A percentile compares a stretch with the other conserved stretches of the same genome.
phyloP scores from a whole-genome alignment of 148 eudicot genomes.

The Fagopyrum tataricum region DNA sequence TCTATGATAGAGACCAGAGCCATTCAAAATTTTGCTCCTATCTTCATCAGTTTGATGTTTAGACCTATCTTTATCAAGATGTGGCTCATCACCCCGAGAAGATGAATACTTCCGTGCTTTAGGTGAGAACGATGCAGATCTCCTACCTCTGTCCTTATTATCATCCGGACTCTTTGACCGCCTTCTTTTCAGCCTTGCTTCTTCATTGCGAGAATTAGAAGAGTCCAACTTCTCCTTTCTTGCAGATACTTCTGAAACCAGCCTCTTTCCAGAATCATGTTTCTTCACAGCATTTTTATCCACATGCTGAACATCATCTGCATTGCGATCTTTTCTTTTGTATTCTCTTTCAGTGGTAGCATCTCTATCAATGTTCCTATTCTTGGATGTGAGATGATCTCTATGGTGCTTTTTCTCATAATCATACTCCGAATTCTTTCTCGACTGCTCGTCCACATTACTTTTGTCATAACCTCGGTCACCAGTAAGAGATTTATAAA shows the following conservation, averaged over 20 bases:
- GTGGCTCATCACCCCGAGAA: slow-evolving; percentile 39
- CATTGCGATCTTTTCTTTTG: slow-evolving; percentile 41
- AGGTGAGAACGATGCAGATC: slow-evolving; percentile 61
- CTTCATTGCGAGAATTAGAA: slow-evolving; percentile 32
- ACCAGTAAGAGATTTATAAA: slow-evolving; percentile 23
- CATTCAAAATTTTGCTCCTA: slow-evolving; percentile 38
- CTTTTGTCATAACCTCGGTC: slow-evolving; percentile 32
- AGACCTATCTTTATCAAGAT: slow-evolving; percentile 47
- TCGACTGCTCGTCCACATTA: slow-evolving; percentile 27
- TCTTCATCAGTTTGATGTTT: slow-evolving; percentile 52
- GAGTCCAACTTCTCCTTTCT: slow-evolving; percentile 38
- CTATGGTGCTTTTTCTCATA: slow-evolving; percentile 32
- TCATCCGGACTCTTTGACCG: slow-evolving; percentile 77
- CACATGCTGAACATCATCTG: slow-evolving; percentile 44
- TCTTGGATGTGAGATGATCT: slow-evolving; percentile 22
- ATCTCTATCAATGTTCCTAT: slow-evolving; percentile 27
- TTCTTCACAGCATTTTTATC: slow-evolving; percentile 32
- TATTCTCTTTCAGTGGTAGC: slow-evolving; percentile 40
- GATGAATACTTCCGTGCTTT: slow-evolving; percentile 40
- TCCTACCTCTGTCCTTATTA: slow-evolving; percentile 45
- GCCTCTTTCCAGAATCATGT: slow-evolving; percentile 43
- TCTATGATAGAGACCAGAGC: slow-evolving; percentile 47
- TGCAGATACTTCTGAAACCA: slow-evolving; percentile 31
- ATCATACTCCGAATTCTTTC: slow-evolving; percentile 35
- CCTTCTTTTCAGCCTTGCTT: slow-evolving; percentile 51